Base-by-base conservation (phyloP, 305 asterid species). In the Fraxinus sp. region DNA sequence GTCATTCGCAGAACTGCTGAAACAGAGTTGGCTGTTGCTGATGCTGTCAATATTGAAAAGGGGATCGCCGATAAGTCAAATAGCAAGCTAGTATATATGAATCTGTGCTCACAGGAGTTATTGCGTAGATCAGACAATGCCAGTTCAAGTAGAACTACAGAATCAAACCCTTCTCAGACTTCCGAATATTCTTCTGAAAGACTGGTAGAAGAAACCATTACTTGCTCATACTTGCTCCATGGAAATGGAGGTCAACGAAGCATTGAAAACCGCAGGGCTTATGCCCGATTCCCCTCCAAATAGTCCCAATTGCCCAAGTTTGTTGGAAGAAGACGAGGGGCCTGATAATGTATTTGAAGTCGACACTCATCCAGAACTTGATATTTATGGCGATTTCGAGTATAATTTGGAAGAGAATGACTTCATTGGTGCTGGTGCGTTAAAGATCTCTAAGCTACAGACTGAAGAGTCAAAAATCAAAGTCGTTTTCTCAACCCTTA, bases 361-460 rank as follows among this genome's bases (percentile, higher is more conserved):
- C 77, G 97, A 91, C 81, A 82, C 92, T 86, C 93, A 89, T 77
- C 89, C 95, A 16, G 99, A 92, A 41, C 91, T 95, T 75, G 99
- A 96, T 84, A 96, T 95, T 39, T 94, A 96, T 20, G 98, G 97
- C 81, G 99, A 96, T 89, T 96, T 95, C 83, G 98, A 96, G 90
- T 95, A 94, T 84, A 88, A 88, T 90, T 87, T 96, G 92, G 99
- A 96, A 64, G 99, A 94, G 79, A 98, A 93, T 33, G 97, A 95
- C 86, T 89, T 92, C 85, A 81, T 92, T 77, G 97, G 95, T 86
- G 93, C 92, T 86, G 85, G 87, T 84, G 83, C 92, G 79, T 78
- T 90, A 57, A 88, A 80, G 80, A 80, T 83, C 74, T 88, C 97
- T 24, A 87, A 80, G 83, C 87, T 78, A 70, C 92, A 90, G 41